Percentiles rank a stretch among this genome's conserved stretches.
Evolutionary conservation across 305 asterid species (phyloP).

Genomic region (Solanum hybrid): DNA sequence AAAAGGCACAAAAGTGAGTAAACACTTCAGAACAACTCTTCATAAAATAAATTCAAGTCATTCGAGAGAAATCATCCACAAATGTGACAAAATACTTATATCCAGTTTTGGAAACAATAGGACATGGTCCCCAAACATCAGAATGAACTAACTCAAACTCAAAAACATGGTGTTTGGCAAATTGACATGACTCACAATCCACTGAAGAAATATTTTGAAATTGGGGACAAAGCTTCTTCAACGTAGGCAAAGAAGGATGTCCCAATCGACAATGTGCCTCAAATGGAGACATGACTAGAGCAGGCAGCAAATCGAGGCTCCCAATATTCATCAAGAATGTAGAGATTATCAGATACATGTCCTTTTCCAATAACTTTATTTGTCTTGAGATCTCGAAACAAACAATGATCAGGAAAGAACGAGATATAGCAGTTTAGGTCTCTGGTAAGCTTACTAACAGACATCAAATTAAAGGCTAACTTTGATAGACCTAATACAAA

Average conservation of each 20-base stretch:
- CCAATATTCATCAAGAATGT: too few species aligned
- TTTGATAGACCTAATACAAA: too few species aligned
- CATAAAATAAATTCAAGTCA: not conserved
- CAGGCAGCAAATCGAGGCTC: not conserved
- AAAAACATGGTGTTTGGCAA: not conserved
- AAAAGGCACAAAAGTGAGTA: not conserved
- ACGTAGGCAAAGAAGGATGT: not conserved
- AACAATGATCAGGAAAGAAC: too few species aligned
- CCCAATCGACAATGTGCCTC: not conserved
- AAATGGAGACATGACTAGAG: not conserved
- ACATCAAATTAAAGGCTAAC: too few species aligned
- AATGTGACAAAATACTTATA: not conserved
- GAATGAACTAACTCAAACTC: not conserved
- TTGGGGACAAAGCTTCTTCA: not conserved
- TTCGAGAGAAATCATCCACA: not conserved
- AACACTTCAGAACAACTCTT: not conserved
- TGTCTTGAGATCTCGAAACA: too few species aligned
- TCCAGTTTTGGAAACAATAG: not conserved
- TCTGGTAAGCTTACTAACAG: too few species aligned
- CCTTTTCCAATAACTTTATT: too few species aligned
- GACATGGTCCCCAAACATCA: not conserved
- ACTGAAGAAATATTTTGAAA: not conserved
- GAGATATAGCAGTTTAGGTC: too few species aligned
- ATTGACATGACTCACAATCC: not conserved
- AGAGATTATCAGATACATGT: too few species aligned